Evolutionary conservation across 2,329 filamentous ascomycete genomes (phyloP), one percentile per base, ranked within the genome.

Genomic region (Chrysoporthe puriensis): DNA sequence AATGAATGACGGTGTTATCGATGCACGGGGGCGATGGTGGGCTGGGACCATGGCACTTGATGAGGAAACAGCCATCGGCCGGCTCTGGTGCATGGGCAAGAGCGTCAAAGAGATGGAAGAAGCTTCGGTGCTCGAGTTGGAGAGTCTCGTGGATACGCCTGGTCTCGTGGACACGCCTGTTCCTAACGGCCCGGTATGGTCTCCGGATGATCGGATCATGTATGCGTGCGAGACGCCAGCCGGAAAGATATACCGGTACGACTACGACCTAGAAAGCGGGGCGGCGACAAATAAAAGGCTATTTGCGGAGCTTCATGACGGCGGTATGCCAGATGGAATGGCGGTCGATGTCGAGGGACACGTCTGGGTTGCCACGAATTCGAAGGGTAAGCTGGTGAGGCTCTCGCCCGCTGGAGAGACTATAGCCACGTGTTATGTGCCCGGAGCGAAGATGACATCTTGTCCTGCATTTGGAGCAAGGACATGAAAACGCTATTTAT

Each of bases 1-100:
- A 18, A 72, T 74, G 71, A 73, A 75, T 16, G 73, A 75, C 42
- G 71, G 74, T 0, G 71, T 63, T 21, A 71, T 75, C 46, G 72
- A 74, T 13, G 68, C 68, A 1, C 61, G 64, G 0, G 72, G 72
- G 0, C 65, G 72, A 9, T 73, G 72, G 72, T 75, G 72, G 73
- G 72, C 72, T 14, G 70, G 69, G 13, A 70, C 72, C 5, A 74
- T 74, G 72, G 73, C 72, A 18, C 61, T 71, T 18, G 70, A 74
- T 32, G 71, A 74, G 54, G 66, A 73, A 66, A 67, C 62, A 5
- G 60, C 66, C 13, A 67, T 74, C 44, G 73, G 72, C 13, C 69
- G 71, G 54, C 70, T 74, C 5, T 74, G 72, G 72, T 69, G 72
- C 60, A 63, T 73, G 42, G 32, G 68, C 13, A 62, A 60, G n/a